Evolutionary conservation across 2,329 filamentous ascomycete species (phyloP), one percentile per base, ranked within the genome.

Genomic region (Fusarium hostae): DNA sequence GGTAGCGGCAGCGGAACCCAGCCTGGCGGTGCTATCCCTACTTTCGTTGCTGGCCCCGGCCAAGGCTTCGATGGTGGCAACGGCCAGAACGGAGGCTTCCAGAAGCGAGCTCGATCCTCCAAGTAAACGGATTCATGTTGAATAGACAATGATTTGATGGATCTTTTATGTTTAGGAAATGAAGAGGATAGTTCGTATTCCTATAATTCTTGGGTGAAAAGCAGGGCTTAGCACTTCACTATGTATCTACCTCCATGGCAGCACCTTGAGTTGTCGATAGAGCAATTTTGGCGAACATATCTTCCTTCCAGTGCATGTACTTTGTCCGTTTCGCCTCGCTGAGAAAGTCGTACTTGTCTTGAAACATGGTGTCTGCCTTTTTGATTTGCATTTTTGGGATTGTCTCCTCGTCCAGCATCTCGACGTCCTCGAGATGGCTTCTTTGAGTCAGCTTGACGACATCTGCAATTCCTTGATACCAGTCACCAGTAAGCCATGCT

Each of bases 301-400:
- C 81, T 8, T 85, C 83, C 79, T 91, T 91, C 93, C 93, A 96
- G 22, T 78, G 79, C 47, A 79, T 82, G 77, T 90, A 94, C 15
- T 91, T 89, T 43, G 83, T 83, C 73, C 86, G 85, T 72, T 88
- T 89, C 67, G 86, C 83, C 52, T 91, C 88, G 69, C 90, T 91
- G 74, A 95, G 79, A 75, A 90, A 93, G 75, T 94, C 91, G 75
- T 92, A 90, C 50, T 87, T 86, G 70, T 91, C 90, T 79, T 94
- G 92, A 74, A 95, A 89, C 92, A 94, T 94, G 5, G 90, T 92
- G 70, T 90, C 88, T 12, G 85, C 82, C 62, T 85, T 79, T 80
- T 89, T 81, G 32, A 85, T 78, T 62, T 85, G 82, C 40, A 82
- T 77, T 64, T 79, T 83, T 67, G 76, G 71, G 26, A 67, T 70